Percentiles rank a stretch among this genome's conserved stretches.
phyloP scores from a whole-genome alignment of 164 flowering plant genomes.

The Macadamia integrifolia region DNA sequence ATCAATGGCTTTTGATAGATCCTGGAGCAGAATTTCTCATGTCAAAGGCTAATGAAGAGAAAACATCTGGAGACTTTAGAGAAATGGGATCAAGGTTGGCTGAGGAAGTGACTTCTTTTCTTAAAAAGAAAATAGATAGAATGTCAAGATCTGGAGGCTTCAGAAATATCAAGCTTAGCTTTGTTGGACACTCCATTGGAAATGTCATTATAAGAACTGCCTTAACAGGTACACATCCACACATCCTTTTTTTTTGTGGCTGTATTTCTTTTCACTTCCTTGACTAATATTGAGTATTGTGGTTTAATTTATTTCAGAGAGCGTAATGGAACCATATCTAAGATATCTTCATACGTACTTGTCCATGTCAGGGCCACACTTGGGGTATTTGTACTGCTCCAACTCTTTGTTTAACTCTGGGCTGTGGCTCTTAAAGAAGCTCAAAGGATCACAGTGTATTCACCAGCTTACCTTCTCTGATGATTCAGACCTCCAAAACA shows the following conservation, averaged over 20 bases:
- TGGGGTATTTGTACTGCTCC: slow-evolving; percentile 94
- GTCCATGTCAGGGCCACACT: slow-evolving; percentile 95
- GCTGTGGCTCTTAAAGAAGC: slow-evolving; percentile 90
- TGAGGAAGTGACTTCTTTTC: slow-evolving; percentile 75
- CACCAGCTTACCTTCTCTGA: slow-evolving; percentile 96
- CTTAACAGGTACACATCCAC: slow-evolving; percentile 51
- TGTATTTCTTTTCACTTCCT: slow-evolving; percentile 3
- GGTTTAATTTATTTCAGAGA: slow-evolving; percentile 49
- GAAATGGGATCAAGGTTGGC: slow-evolving; percentile 94
- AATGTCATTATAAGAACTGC: slow-evolving; percentile 86
- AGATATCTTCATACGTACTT: slow-evolving; percentile 74
- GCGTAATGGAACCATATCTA: slow-evolving; percentile 75
- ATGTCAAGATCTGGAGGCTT: slow-evolving; percentile 59
- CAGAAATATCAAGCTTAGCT: slow-evolving; percentile 73
- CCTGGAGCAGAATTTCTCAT: slow-evolving; percentile 84
- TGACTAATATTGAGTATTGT: slow-evolving; percentile 3
- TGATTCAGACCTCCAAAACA: slow-evolving; percentile 79
- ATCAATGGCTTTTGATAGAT: slow-evolving; percentile 97
- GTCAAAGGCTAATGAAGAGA: slow-evolving; percentile 92
- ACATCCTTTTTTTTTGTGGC: background rate
- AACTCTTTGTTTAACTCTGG: slow-evolving; percentile 97
- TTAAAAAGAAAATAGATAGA: slow-evolving; percentile 86
- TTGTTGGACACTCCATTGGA: slow-evolving; percentile 99
- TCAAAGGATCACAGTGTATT: slow-evolving; percentile 78
- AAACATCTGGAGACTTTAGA: slow-evolving; percentile 84